These are phyloP conservation scores for Colletotrichum costaricense DNA, from an alignment of 2,329 filamentous ascomycete species.

Conservation along the genomic window DNA sequence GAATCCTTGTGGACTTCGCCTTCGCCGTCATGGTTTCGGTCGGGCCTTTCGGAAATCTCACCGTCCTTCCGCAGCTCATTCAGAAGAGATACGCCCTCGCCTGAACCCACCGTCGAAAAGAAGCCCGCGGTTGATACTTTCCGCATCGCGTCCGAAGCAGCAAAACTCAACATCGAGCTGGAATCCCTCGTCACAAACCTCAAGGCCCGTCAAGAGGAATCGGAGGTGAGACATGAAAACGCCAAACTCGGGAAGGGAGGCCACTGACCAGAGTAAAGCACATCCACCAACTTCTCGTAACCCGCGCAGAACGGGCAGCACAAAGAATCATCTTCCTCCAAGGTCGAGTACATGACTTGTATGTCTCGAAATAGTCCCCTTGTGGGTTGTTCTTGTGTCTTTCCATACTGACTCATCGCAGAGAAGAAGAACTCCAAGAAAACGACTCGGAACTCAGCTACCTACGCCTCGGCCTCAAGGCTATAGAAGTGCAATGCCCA, in stretches of 20 bases:
- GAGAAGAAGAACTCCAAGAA: constrained; percentile 65
- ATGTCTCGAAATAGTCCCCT: constrained; percentile 39
- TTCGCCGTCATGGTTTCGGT: constrained; percentile 49
- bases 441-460: constrained; percentile 71
- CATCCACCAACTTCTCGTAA: constrained; percentile 70
- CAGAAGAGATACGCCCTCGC: constrained; percentile 39
- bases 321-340: constrained; percentile 71
- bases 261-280: constrained; percentile 52
- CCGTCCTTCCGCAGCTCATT: constrained; percentile 43
- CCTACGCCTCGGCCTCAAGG: constrained; percentile 71
- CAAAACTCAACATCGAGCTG: constrained; percentile 63
- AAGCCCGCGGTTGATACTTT: constrained; percentile 46
- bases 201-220: constrained; percentile 67
- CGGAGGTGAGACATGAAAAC: constrained; percentile 56
- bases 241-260: not conserved
- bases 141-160: constrained; percentile 50
- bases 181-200: constrained; percentile 62
- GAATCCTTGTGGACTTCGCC: constrained; percentile 48
- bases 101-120: constrained; percentile 25
- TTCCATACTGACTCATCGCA: constrained; percentile 43
- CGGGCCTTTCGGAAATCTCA: constrained; percentile 53
- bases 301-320: constrained; percentile 66
- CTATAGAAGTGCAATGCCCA: constrained; percentile 69
- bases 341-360: constrained; percentile 68
- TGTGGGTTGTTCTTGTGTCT: not conserved